Base-by-base conservation (phyloP, 2,329 filamentous ascomycete species). In the Seiridium unicorne region DNA sequence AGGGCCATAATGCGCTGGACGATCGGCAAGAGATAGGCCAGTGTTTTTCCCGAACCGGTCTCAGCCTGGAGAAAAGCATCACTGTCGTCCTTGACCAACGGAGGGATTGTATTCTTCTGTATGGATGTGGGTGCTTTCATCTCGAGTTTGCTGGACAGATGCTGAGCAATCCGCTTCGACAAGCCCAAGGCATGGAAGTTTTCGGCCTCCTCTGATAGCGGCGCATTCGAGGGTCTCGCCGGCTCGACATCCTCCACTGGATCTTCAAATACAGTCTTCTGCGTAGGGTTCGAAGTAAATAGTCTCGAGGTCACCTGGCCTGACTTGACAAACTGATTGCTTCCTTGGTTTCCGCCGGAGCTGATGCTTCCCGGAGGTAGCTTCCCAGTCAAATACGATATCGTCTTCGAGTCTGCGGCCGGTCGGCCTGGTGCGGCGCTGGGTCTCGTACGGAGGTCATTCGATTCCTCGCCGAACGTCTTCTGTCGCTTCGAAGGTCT, bases 41-140 rank as follows among this genome's bases (percentile, higher is more conserved):
- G 78, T 0, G 95, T 99, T 78, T 99, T 99, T 77, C 95, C 95
- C 0, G 95, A 99, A 66, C 95, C 95, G 0, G 95, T 99, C 77
- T 99, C 90, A 3, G 95, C 96, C 73, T 98, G 95, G 40, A 99
- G 89, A 69, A 99, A 99, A 2, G 93, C 93, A 78, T 99, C 95
- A 51, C 86, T 88, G 67, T 96, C 90, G 57, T 90, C 89, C 47
- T 88, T 88, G 49, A 96, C 76, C 62, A 99, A 78, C 67, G 95
- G 89, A 47, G 90, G 84, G 44, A 99, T 89, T 1, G 94, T 90
- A 63, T 91, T 92, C 68, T 93, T 93, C 76, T 99, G 95, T 71
- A 99, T 97, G 0, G 92, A 92, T 0, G 95, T 99, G 5, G 95
- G 95, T 0, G 92, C 90, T 72, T 93, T 95, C 72, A 99, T 84